These are phyloP conservation scores for Leptosphaerulina australis DNA, from an alignment of 2,329 filamentous ascomycete species.

Conservation along the genomic window DNA sequence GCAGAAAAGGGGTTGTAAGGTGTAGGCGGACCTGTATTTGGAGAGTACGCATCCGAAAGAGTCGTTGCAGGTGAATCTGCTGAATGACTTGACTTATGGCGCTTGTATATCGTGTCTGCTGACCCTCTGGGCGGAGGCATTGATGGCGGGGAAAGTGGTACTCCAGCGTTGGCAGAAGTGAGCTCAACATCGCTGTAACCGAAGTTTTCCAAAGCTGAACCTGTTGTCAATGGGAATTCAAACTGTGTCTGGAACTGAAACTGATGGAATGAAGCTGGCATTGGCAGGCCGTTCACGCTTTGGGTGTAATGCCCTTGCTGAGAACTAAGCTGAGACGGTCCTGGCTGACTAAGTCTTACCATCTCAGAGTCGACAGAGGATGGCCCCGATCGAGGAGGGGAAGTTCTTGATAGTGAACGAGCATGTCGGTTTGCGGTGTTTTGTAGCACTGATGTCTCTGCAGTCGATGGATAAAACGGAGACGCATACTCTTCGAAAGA, in stretches of 20 bases:
- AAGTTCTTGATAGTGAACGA: constrained; percentile 34
- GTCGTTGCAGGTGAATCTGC: constrained; percentile 33
- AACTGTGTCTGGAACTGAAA: constrained; percentile 30
- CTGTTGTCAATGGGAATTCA: constrained; percentile 32
- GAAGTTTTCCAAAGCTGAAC: constrained; percentile 24
- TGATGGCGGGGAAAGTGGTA: constrained; percentile 27
- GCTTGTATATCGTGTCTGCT: constrained; percentile 26
- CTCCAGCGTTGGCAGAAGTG: constrained; percentile 24
- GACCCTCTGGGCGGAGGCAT: constrained; percentile 38
- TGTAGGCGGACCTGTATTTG: constrained; percentile 46
- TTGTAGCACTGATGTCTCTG: constrained; percentile 21
- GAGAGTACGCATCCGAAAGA: constrained; percentile 46
- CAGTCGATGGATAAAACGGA: constrained; percentile 28
- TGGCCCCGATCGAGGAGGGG: constrained; percentile 28
- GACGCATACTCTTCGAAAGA: constrained; percentile 35
- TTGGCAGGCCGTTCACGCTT: constrained; percentile 6
- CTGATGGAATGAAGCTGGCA: constrained; percentile 22
- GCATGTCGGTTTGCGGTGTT: constrained; percentile 26
- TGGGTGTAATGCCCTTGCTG: constrained; percentile 26
- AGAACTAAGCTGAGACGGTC: constrained; percentile 22
- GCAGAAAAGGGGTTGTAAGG: constrained; percentile 53
- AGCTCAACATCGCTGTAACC: constrained; percentile 22
- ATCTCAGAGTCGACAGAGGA: constrained; percentile 38
- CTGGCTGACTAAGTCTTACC: constrained; percentile 26
- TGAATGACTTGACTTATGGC: constrained; percentile 36